A percentile compares a stretch with the other conserved stretches of the same genome.
Conservation (phyloP, 139 green algal genomes). For the Spirogloea muscicola region DNA sequence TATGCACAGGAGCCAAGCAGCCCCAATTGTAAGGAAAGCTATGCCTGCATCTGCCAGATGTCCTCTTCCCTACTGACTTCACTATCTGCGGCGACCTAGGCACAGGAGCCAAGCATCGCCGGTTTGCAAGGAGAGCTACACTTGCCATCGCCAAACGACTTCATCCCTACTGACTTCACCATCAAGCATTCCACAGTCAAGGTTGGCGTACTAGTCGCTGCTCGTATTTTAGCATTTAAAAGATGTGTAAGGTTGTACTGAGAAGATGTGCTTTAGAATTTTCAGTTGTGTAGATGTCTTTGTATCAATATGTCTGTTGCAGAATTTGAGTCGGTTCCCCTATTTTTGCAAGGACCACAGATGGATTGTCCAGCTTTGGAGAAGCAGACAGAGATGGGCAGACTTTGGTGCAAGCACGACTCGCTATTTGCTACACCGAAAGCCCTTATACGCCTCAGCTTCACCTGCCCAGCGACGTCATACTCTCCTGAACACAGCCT, state of each 20-base stretch:
- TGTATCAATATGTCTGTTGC: too few species aligned
- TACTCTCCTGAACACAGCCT: slow-evolving; percentile 59
- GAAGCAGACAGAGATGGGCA: background rate
- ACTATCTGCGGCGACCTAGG: background rate
- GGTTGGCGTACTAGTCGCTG: background rate
- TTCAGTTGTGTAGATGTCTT: background rate
- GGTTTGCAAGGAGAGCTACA: slow-evolving; percentile 53
- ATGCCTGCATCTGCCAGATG: too few species aligned
- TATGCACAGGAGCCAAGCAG: background rate
- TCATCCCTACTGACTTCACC: slow-evolving; percentile 71
- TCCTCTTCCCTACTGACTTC: too few species aligned
- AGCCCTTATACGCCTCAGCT: slow-evolving; percentile 30
- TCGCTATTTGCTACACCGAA: slow-evolving; percentile 46
- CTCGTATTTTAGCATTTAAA: background rate
- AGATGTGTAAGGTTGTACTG: background rate
- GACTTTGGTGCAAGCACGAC: slow-evolving; percentile 50
- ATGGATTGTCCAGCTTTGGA: background rate
- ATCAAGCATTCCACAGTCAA: slow-evolving; percentile 49
- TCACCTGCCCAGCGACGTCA: slow-evolving; percentile 56
- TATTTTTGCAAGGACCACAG: background rate
- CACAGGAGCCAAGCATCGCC: background rate
- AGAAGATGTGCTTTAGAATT: background rate
- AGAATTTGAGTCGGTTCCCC: too few species aligned
- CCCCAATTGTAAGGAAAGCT: background rate
- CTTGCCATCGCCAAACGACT: slow-evolving; percentile 74